Evolutionary conservation across 2,329 filamentous ascomycete species (phyloP).

Genomic region (Colletotrichum coccodes): DNA sequence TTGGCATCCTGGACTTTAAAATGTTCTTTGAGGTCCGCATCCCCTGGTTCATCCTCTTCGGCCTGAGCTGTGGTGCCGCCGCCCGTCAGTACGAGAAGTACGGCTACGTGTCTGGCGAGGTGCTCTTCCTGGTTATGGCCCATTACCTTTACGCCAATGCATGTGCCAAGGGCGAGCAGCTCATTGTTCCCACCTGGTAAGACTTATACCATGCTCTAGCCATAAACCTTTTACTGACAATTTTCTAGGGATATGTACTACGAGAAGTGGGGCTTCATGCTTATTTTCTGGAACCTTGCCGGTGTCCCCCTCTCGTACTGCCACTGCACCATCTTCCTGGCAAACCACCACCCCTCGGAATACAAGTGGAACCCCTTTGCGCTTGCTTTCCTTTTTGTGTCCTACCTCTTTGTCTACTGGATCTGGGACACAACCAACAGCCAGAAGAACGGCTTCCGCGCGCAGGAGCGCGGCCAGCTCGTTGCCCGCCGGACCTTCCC

Average conservation of each 20-base stretch:
- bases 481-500: conserved; percentile 84
- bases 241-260: conserved; percentile 87
- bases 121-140: conserved; percentile 85
- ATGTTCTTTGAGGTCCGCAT: conserved; percentile 97
- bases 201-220: conserved; percentile 7
- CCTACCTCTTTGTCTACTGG: conserved; percentile 89
- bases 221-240: background rate
- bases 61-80: conserved; percentile 79
- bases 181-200: conserved; percentile 84
- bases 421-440: conserved; percentile 93
- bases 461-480: conserved; percentile 77
- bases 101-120: conserved; percentile 88
- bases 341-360: conserved; percentile 80
- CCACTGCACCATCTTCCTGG: conserved; percentile 91
- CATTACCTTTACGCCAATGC: conserved; percentile 94
- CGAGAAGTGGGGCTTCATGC: conserved; percentile 97
- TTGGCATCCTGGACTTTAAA: conserved; percentile 87
- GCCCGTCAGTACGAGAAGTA: conserved; percentile 86
- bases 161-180: conserved; percentile 90
- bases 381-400: conserved; percentile 70
- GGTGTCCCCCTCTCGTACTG: conserved; percentile 93
- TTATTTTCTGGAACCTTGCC: conserved; percentile 97
- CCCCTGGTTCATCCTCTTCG: conserved; percentile 90
- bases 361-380: conserved; percentile 81
- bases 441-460: conserved; percentile 93